Evolutionary conservation across 139 green algal genomes (phyloP), one percentile per base, ranked within the genome.

Genomic region (Pedinophyceae sp.): DNA sequence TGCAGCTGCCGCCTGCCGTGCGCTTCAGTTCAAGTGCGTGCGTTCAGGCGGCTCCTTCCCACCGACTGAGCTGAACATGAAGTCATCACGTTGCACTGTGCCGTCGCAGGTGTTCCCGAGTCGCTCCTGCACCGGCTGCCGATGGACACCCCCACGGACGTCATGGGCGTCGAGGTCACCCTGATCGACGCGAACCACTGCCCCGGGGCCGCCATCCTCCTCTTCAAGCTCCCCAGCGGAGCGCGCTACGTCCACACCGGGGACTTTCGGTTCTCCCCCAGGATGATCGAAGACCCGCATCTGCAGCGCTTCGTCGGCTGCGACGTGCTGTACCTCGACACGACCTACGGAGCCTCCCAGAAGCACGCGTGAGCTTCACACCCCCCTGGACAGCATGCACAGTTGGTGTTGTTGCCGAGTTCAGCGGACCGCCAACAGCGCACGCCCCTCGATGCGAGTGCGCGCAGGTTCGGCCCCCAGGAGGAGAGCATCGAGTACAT

Each of bases 181-280:
- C 67, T 86, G 29, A 58, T 88, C 2, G 74, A 84, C 29, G 82
- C 82, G 39, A 85, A 87, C 62, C 82, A 92, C 70, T 92, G 82
- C 59, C 82, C 82, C 4, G 82, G 82, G 5, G 82, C 82, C 10
- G 75, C 61, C 30, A 59, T 69, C 61, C 59, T 93, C 27, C 70
- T 93, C 18, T 92, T 93, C 54, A 30, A 60, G 10, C 54, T 87
- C 27, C 10, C 30, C 26, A 28, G 6, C 28, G 50, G n/a, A 15
- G 13, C 13, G 5, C 49, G 53, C 16, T 85, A 75, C 57, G 43
- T 93, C 2, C 82, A 90, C 55, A 80, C 62, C 38, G 82, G 83
- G 3, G 84, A 91, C 60, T 84, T 90, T 67, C 68, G 82, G 4
- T 86, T 72, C 65, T 19, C 23, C 16, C 26, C 58, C 0, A 13